Base-by-base conservation (phyloP, 495 filamentous ascomycete genomes). In the Clohesyomyces aquaticus region DNA sequence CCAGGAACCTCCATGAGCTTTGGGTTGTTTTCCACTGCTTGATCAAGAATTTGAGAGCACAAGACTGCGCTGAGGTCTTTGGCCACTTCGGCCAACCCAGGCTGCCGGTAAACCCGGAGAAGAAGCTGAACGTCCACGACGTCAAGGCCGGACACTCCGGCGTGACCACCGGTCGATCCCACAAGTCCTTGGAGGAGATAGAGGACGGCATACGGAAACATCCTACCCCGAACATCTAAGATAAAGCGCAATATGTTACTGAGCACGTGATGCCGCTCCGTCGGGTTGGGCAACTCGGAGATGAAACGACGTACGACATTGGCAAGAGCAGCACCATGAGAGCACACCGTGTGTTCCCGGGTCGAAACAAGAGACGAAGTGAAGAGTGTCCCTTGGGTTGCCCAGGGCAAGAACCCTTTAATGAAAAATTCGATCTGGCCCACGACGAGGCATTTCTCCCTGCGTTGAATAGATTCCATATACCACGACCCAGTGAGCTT, bases 401-500 rank as follows among this genome's bases (percentile, higher is more conserved):
- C 76, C 76, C 74, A 78, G 0, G 74, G 72, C 16, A 78, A 56
- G 38, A 76, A 70, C 4, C 65, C 61, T 12, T 61, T 16, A 2
- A 68, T 26, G 10, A 76, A 56, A 27, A 76, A 75, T 1, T 60
- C 35, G 10, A 35, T 42, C 4, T 65, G 55, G 9, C 35, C 32
- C 11, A 27, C 48, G 25, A 63, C 32, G 11, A 61, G 19, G n/a
- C 51, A 55, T 27, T 67, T 32, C 10, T 42, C 43, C 1, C 55
- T 11, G 22, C n/a, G 47, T n/a, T n/a, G n/a, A 4, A 63, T 54
- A n/a, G 59, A 68, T 4, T 67, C 60, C 48, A 77, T 70, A 52
- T 74, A 66, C 74, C 73, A 77, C 26, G 51, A 66, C 3, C 71
- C 74, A 53, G 76, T 59, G 32, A 76, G 64, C 38, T 76, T 77